Base-by-base conservation (phyloP, 208 protist species). In the Leishmania major region DNA sequence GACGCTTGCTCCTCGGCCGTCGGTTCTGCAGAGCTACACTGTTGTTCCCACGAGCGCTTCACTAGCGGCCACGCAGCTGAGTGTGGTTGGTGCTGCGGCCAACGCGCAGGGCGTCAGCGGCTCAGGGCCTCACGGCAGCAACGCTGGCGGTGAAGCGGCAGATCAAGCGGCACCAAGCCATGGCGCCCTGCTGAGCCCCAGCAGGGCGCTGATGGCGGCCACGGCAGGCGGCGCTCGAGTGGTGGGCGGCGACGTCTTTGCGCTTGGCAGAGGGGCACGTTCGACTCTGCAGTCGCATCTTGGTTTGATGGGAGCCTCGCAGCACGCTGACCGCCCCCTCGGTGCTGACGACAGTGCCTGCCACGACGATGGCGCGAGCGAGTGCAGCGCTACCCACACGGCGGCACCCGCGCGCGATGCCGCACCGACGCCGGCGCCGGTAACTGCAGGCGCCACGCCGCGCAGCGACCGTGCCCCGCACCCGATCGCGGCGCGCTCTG, bases 1-100 rank as follows among this genome's bases (percentile, higher is more conserved):
- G 81, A 73, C 60, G 77, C 28, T 47, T 57, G 79, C 71, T 28
- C 75, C 57, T 43, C 79, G 57, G 37, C 51, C 76, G 57, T 85
- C 81, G 59, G 77, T 81, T 47, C 62, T 85, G 81, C 81, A 80
- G 71, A 57, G 73, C 57, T 78, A 71, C 47, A 81, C 69, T 35
- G 81, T 85, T 71, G 47, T 80, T 35, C 81, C 76, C 6, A 71
- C 76, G 37, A 77, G 70, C 28, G 75, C 47, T 13, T 47, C 40
- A 49, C 11, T 57, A 31, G 25, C 64, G 37, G 37, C 45, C 35
- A n/a, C 35, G 51, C 64, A 10, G 71, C 57, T 8, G 43, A 47
- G 69, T 31, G 43, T 31, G 43, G 40, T 13, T 31, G 4, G 47
- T 31, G 71, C 71, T 40, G 35, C 47, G 8, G 71, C n/a, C 47